These are phyloP conservation scores for Balansia obtecta DNA, from an alignment of 2,329 filamentous ascomycete genomes.

Conservation along the genomic window DNA sequence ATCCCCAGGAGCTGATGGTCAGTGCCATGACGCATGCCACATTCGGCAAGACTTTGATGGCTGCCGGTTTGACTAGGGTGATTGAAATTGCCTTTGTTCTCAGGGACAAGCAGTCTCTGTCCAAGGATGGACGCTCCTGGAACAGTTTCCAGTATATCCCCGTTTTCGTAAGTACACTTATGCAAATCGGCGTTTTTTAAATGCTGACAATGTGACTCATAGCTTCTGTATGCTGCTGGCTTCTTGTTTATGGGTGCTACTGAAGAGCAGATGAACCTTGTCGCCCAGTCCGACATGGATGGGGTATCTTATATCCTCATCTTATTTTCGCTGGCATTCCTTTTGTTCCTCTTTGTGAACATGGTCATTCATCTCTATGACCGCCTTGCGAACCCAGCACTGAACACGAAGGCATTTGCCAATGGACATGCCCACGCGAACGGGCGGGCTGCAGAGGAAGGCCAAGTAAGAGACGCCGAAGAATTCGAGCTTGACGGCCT, in stretches of 20 bases:
- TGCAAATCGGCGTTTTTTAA: background rate
- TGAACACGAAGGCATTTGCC: conserved; percentile 22
- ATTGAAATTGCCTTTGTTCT: conserved; percentile 87
- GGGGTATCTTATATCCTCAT: conserved; percentile 90
- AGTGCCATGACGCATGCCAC: conserved; percentile 80
- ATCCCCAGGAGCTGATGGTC: conserved; percentile 72
- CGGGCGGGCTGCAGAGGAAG: conserved; percentile 31
- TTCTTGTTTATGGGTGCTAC: conserved; percentile 97
- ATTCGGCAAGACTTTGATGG: conserved; percentile 95
- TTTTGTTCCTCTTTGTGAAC: conserved; percentile 83
- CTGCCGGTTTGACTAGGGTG: conserved; percentile 68
- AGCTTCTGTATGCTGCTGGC: conserved; percentile 84
- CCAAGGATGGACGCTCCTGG: conserved; percentile 54
- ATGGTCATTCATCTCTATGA: conserved; percentile 80
- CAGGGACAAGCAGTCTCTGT: conserved; percentile 52
- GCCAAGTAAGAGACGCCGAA: conserved; percentile 64
- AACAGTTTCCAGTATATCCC: conserved; percentile 48
- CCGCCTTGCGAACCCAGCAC: conserved; percentile 32
- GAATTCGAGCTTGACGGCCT: conserved; percentile 90
- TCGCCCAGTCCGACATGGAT: conserved; percentile 63
- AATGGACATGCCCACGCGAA: conserved; percentile 23
- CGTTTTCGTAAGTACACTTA: conserved; percentile 37
- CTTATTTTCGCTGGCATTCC: conserved; percentile 77
- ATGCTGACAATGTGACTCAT: background rate
- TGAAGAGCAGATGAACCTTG: conserved; percentile 83